These are phyloP conservation scores for Oryza officinalis DNA, from an alignment of 176 grass and related monocot species.

Conservation along the genomic window DNA sequence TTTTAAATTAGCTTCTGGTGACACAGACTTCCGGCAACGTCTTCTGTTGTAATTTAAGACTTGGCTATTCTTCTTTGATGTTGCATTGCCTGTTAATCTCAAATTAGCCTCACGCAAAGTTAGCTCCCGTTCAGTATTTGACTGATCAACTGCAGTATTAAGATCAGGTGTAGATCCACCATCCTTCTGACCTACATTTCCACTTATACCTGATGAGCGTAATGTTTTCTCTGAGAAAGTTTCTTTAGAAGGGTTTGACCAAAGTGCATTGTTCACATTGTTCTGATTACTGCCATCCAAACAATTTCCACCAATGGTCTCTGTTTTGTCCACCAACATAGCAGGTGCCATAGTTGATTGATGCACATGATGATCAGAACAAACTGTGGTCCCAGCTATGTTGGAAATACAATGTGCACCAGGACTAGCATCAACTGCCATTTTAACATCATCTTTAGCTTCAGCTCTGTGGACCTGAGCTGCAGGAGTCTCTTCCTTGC, in stretches of 20 bases:
- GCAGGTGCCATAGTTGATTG: constrained; percentile 9
- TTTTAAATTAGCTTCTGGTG: constrained; percentile 48
- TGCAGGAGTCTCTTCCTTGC: constrained; percentile 29
- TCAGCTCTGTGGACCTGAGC: constrained; percentile 24
- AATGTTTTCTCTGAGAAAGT: constrained; percentile 31
- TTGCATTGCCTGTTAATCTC: constrained; percentile 18
- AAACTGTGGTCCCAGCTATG: constrained; percentile 18
- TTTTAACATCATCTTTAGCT: constrained; percentile 21
- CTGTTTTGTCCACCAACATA: constrained; percentile 15
- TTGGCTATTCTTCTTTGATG: constrained; percentile 26
- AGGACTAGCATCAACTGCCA: not conserved
- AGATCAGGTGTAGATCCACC: constrained; percentile 22
- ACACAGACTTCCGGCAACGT: constrained; percentile 42
- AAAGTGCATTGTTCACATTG: constrained; percentile 28
- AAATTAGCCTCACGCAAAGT: constrained; percentile 14
- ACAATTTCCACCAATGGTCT: constrained; percentile 12
- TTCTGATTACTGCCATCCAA: constrained; percentile 27
- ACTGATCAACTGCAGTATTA: constrained; percentile 16
- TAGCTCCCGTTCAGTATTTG: constrained; percentile 26
- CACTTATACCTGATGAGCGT: not conserved
- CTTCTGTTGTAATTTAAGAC: constrained; percentile 52
- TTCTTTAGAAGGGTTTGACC: constrained; percentile 37
- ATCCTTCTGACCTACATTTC: constrained; percentile 33
- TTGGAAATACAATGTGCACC: not conserved
- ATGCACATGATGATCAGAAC: constrained; percentile 36